phyloP scores from a whole-genome alignment of 1,284 basidiomycete species.

The Malassezia arunalokei region DNA sequence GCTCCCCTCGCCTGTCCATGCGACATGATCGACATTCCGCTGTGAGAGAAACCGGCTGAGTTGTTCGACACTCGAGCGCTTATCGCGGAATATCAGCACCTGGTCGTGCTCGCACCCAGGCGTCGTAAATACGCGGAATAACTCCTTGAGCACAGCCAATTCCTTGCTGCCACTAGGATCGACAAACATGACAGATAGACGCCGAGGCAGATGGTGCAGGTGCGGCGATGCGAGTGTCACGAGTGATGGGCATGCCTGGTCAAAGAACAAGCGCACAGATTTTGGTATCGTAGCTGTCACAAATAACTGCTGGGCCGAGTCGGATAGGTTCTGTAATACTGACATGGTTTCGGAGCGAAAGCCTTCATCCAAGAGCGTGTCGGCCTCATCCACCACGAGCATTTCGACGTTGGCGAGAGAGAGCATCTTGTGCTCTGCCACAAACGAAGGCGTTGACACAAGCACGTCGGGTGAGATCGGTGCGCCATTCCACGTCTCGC shows the following conservation, averaged over 20 bases:
- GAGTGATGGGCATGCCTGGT: slow-evolving; percentile 54
- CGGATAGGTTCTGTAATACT: slow-evolving; percentile 3
- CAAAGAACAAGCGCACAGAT: slow-evolving; percentile 59
- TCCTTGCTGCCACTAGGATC: slow-evolving; percentile 59
- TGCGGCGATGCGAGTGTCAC: slow-evolving; percentile 62
- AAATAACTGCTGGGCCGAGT: slow-evolving; percentile 52
- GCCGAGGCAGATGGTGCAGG: slow-evolving; percentile 63
- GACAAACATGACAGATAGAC: slow-evolving; percentile 61
- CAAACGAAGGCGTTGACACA: slow-evolving; percentile 61
- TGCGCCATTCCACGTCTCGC: slow-evolving; percentile 51
- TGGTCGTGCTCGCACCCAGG: slow-evolving; percentile 53
- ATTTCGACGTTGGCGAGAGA: slow-evolving; percentile 74
- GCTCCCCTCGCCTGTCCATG: slow-evolving; percentile 13
- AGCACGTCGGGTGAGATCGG: slow-evolving; percentile 48
- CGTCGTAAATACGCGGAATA: slow-evolving; percentile 62
- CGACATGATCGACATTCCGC: slow-evolving; percentile 52
- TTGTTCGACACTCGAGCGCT: slow-evolving; percentile 56
- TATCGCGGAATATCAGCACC: slow-evolving; percentile 70
- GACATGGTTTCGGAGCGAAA: slow-evolving; percentile 27
- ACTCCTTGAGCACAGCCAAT: slow-evolving; percentile 62
- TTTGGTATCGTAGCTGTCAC: slow-evolving; percentile 77
- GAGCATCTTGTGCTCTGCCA: slow-evolving; percentile 52
- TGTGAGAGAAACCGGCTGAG: slow-evolving; percentile 54
- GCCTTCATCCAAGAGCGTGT: slow-evolving; percentile 62
- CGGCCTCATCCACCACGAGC: slow-evolving; percentile 93